phyloP scores from a whole-genome alignment of 768 basidiomycete genomes.

The Panaeolus papilionaceus region DNA sequence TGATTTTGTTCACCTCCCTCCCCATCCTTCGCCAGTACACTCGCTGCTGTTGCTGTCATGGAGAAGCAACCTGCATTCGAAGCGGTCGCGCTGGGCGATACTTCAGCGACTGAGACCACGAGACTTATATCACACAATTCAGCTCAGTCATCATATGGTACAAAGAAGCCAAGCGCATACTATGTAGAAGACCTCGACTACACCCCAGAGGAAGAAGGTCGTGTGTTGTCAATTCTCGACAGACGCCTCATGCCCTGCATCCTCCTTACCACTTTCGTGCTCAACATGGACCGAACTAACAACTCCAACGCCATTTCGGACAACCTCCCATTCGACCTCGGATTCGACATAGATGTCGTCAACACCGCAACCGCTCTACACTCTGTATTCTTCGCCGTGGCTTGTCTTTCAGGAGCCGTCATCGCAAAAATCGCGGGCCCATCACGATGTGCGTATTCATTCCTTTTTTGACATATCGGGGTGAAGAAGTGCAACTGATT shows the following conservation, averaged over 20 bases:
- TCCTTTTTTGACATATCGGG: background rate
- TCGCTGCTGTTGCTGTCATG: background rate
- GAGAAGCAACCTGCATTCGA: background rate
- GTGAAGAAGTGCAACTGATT: background rate
- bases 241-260: conserved; percentile 38
- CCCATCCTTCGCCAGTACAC: background rate
- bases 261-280: conserved; percentile 39
- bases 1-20: background rate
- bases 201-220: conserved; percentile 38
- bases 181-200: conserved; percentile 38
- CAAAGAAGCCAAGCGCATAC: conserved; percentile 29
- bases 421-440: conserved; percentile 46
- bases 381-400: conserved; percentile 40
- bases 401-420: conserved; percentile 43
- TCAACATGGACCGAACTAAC: conserved; percentile 51
- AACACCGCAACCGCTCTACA: conserved; percentile 45
- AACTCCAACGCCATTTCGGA: conserved; percentile 49
- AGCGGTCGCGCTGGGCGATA: background rate
- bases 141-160: background rate
- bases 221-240: conserved; percentile 34
- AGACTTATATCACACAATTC: background rate
- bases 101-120: conserved; percentile 19
- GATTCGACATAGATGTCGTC: conserved; percentile 46
- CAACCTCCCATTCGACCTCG: conserved; percentile 43
- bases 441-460: conserved; percentile 35